Percentiles rank a stretch among this genome's conserved stretches.
These are phyloP conservation scores for Fusarium cyanostomum DNA, from an alignment of 2,329 filamentous ascomycete genomes.

Conservation along the genomic window DNA sequence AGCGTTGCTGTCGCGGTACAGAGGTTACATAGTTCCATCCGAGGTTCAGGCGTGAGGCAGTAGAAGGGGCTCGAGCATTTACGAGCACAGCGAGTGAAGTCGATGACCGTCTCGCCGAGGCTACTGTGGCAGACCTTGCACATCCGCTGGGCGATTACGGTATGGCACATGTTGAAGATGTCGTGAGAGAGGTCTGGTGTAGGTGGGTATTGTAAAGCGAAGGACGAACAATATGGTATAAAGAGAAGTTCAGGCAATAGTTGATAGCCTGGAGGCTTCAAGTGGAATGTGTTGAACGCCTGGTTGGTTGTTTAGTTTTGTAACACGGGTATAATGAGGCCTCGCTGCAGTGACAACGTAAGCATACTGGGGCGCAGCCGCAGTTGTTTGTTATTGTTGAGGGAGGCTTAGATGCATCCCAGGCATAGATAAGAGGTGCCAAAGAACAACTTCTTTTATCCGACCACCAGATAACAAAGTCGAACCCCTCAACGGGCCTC, in stretches of 20 bases:
- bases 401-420: conserved; percentile 32
- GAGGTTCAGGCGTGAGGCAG: conserved; percentile 41
- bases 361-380: conserved; percentile 34
- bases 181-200: conserved; percentile 7
- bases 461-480: conserved; percentile 25
- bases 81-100: conserved; percentile 44
- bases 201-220: not conserved
- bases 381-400: conserved; percentile 23
- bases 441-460: conserved; percentile 20
- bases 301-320: conserved; percentile 34
- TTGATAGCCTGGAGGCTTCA: conserved; percentile 19
- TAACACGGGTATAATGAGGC: conserved; percentile 31
- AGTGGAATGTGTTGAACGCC: conserved; percentile 12
- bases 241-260: conserved; percentile 3
- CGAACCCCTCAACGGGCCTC: conserved; percentile 8
- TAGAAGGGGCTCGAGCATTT: conserved; percentile 46
- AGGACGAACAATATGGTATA: not conserved
- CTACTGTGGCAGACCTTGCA: conserved; percentile 41
- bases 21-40: conserved; percentile 42
- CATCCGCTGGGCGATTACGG: conserved; percentile 44
- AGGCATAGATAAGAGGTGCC: conserved; percentile 20
- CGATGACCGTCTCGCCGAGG: conserved; percentile 45
- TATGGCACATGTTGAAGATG: conserved; percentile 43
- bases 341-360: conserved; percentile 35
- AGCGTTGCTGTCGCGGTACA: conserved; percentile 33